Conservation (phyloP, 371 early-diverging fungal genomes). For the Mortierella sp. region DNA sequence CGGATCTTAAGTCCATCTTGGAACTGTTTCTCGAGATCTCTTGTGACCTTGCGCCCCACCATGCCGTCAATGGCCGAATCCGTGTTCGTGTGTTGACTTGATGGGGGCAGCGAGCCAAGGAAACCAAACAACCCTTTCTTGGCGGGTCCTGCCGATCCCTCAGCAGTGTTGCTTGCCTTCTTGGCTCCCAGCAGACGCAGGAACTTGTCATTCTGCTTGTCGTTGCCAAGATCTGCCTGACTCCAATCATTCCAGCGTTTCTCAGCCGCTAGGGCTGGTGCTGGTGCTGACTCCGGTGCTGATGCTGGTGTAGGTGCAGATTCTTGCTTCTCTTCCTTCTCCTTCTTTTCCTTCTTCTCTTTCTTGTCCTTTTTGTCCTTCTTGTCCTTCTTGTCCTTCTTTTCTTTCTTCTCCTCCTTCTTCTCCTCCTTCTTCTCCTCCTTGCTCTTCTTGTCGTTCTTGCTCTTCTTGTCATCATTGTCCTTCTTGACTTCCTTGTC, state of each 20-base stretch:
- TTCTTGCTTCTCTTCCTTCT: slow-evolving; percentile 1
- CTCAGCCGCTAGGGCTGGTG: slow-evolving; percentile 1
- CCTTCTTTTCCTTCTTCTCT: slow-evolving; percentile 16
- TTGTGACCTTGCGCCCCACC: slow-evolving; percentile 49
- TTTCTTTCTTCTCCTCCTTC: slow-evolving; percentile 12
- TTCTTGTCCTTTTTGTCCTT: slow-evolving; percentile 23
- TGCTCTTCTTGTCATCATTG: slow-evolving; percentile 14
- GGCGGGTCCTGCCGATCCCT: slow-evolving; percentile 6
- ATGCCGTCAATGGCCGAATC: slow-evolving; percentile 58
- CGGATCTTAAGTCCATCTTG: slow-evolving; percentile 57
- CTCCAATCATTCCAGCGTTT: slow-evolving; percentile 64
- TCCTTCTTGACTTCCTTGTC: slow-evolving; percentile 9
- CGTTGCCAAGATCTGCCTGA: slow-evolving; percentile 57
- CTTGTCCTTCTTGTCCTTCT: slow-evolving; percentile 13
- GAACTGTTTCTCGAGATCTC: slow-evolving; percentile 63
- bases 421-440: slow-evolving; percentile 23
- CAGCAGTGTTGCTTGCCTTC: slow-evolving; percentile 24
- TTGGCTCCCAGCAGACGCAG: slow-evolving; percentile 59
- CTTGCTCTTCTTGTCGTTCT: slow-evolving; percentile 19
- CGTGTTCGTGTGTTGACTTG: slow-evolving; percentile 23
- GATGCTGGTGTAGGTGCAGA: slow-evolving; percentile 14
- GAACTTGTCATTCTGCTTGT: slow-evolving; percentile 60
- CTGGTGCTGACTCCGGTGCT: slow-evolving; percentile 12
- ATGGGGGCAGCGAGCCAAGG: slow-evolving; percentile 33
- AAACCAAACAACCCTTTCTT: slow-evolving; percentile 28